phyloP scores from a whole-genome alignment of 2,329 filamentous ascomycete species.

The Claviceps sorghi region DNA sequence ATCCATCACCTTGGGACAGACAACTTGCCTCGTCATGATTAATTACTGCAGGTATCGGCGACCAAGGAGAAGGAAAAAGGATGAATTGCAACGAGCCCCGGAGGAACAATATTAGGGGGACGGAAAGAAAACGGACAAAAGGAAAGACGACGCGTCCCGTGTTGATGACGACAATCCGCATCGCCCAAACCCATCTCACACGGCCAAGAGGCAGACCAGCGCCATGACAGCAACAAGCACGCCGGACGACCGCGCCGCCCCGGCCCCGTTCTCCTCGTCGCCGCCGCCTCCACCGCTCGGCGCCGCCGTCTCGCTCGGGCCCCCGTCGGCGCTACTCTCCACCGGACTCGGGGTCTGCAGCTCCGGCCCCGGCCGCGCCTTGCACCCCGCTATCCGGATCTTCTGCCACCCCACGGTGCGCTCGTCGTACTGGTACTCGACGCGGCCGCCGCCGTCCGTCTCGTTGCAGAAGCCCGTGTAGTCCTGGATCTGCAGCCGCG shows the following conservation, averaged over 20 bases:
- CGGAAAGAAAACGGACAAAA: too few species aligned
- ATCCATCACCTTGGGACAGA: too few species aligned
- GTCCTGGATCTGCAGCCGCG: constrained; percentile 15
- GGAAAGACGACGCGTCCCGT: too few species aligned
- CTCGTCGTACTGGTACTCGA: constrained; percentile 17
- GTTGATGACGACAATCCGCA: too few species aligned
- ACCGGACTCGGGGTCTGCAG: constrained; percentile 4
- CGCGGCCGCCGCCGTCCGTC: constrained; percentile 4
- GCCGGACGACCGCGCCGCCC: background rate
- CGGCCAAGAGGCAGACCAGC: constrained; percentile 7
- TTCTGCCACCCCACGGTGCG: constrained; percentile 15
- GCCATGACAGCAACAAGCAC: constrained; percentile 5
- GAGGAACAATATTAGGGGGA: too few species aligned
- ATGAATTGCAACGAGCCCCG: too few species aligned
- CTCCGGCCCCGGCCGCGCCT: constrained; percentile 8
- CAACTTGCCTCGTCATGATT: too few species aligned
- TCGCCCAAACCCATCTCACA: too few species aligned
- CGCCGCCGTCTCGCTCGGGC: background rate
- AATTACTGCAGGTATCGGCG: too few species aligned
- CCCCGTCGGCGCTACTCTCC: constrained; percentile 2
- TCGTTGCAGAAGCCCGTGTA: constrained; percentile 16
- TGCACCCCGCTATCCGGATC: constrained; percentile 15
- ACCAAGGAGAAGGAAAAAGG: too few species aligned
- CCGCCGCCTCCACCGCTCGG: background rate
- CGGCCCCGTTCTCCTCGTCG: constrained; percentile 4